Conservation (phyloP, 1,139 yeast species). For the Suhomyces terraborum region DNA sequence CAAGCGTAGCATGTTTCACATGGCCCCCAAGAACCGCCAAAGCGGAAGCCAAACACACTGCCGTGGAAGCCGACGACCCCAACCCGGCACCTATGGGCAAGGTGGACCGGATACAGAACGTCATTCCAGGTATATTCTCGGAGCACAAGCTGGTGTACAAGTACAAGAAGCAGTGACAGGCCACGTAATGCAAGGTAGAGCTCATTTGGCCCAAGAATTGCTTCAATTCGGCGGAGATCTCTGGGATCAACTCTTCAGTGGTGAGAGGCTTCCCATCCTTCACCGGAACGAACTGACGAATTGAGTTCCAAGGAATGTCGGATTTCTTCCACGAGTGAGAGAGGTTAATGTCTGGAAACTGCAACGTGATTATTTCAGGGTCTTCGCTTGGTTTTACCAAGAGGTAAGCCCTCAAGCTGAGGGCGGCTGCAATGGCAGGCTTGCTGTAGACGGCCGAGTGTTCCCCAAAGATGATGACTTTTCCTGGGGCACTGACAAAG, state of each 20-base stretch:
- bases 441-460: constrained; percentile 94
- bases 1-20: constrained; percentile 36
- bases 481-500: constrained; percentile 92
- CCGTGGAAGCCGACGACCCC: constrained; percentile 90
- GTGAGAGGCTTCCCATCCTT: constrained; percentile 41
- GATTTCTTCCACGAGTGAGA: constrained; percentile 59
- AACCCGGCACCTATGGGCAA: constrained; percentile 96
- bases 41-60: constrained; percentile 83
- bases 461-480: constrained; percentile 93
- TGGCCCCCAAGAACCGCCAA: constrained; percentile 64
- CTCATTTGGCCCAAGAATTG: constrained; percentile 48
- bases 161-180: constrained; percentile 85
- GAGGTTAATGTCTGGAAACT: constrained; percentile 81
- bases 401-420: constrained; percentile 78
- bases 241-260: constrained; percentile 61
- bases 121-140: constrained; percentile 48
- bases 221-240: constrained; percentile 52
- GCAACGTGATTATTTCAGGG: constrained; percentile 52
- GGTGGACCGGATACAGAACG: constrained; percentile 74
- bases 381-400: constrained; percentile 53
- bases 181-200: constrained; percentile 67
- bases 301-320: constrained; percentile 63
- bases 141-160: constrained; percentile 63
- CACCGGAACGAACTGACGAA: constrained; percentile 25
- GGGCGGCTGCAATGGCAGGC: constrained; percentile 91